These are phyloP conservation scores for Candida maesae DNA, from an alignment of 805 yeast genomes.

Conservation along the genomic window DNA sequence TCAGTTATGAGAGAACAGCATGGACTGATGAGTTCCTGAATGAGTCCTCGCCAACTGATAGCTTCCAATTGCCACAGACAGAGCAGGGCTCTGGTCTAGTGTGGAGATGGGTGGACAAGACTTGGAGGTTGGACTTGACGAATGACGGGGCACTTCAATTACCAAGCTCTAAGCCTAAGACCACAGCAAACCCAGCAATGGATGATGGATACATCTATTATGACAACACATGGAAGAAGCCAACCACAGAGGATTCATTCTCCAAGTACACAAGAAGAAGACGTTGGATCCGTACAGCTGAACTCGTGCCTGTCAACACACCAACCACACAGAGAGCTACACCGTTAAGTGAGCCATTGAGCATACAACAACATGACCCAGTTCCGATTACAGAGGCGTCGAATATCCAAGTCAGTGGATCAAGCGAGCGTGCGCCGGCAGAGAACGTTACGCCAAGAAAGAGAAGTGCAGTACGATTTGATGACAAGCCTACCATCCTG, in stretches of 20 bases:
- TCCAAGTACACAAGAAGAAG: slow-evolving; percentile 91
- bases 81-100: slow-evolving; percentile 62
- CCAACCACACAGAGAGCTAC: slow-evolving; percentile 10
- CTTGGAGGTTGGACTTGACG: slow-evolving; percentile 88
- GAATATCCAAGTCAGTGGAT: slow-evolving; percentile 23
- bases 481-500: slow-evolving; percentile 32
- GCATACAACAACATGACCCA: slow-evolving; percentile 6
- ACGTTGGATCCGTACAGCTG: slow-evolving; percentile 95
- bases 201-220: slow-evolving; percentile 87
- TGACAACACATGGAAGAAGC: slow-evolving; percentile 93
- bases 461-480: slow-evolving; percentile 43
- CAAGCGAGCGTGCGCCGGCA: slow-evolving; percentile 6
- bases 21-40: slow-evolving; percentile 97
- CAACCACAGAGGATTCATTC: slow-evolving; percentile 82
- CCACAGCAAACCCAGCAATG: slow-evolving; percentile 60
- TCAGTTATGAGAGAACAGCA: slow-evolving; percentile 90
- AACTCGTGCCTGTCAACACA: slow-evolving; percentile 46
- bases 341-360: slow-evolving; percentile 4
- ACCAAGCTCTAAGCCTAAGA: slow-evolving; percentile 51
- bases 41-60: slow-evolving; percentile 73
- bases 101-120: slow-evolving; percentile 94
- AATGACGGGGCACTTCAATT: slow-evolving; percentile 82
- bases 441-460: slow-evolving; percentile 25
- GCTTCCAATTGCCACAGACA: slow-evolving; percentile 77
- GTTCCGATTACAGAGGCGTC: slow-evolving; percentile 21